A percentile compares a stretch with the other conserved stretches of the same genome.
These are phyloP conservation scores for Pisolithus microcarpus DNA, from an alignment of 768 basidiomycete genomes.

Conservation along the genomic window DNA sequence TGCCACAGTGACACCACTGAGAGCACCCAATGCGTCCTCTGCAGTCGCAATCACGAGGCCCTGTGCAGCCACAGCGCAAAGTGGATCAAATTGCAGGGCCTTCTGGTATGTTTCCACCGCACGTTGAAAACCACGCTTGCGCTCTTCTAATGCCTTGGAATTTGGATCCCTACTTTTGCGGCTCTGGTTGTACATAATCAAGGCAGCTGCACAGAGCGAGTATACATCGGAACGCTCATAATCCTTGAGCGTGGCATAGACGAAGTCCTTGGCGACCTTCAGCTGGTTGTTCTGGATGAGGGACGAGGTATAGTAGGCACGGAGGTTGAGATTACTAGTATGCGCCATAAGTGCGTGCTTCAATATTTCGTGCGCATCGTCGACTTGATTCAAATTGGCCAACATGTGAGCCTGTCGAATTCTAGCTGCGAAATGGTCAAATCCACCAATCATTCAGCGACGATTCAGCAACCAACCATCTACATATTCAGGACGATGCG, in stretches of 20 bases:
- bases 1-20: slow-evolving; percentile 46
- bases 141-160: no score
- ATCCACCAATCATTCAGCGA: neutral
- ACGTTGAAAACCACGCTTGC: no score
- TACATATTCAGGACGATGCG: slow-evolving; percentile 89
- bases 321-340: slow-evolving; percentile 65
- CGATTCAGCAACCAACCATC: slow-evolving; percentile 60
- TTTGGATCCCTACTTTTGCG: no score
- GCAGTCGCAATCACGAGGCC: slow-evolving; percentile 91
- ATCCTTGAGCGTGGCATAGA: slow-evolving; percentile 81
- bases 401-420: slow-evolving; percentile 84
- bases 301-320: slow-evolving; percentile 91
- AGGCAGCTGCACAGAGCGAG: no score
- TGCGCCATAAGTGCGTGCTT: slow-evolving; percentile 68
- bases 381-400: slow-evolving; percentile 58
- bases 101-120: no score
- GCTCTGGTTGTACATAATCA: no score
- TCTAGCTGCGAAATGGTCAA: slow-evolving; percentile 57
- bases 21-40: slow-evolving; percentile 76
- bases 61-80: slow-evolving; percentile 89
- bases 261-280: slow-evolving; percentile 79
- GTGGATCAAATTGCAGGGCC: slow-evolving; percentile 73
- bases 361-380: slow-evolving; percentile 80
- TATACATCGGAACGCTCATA: slow-evolving; percentile 85
- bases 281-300: slow-evolving; percentile 68